Base-by-base conservation (phyloP, 2,329 filamentous ascomycete genomes). In the Sclerotinia glacialis region DNA sequence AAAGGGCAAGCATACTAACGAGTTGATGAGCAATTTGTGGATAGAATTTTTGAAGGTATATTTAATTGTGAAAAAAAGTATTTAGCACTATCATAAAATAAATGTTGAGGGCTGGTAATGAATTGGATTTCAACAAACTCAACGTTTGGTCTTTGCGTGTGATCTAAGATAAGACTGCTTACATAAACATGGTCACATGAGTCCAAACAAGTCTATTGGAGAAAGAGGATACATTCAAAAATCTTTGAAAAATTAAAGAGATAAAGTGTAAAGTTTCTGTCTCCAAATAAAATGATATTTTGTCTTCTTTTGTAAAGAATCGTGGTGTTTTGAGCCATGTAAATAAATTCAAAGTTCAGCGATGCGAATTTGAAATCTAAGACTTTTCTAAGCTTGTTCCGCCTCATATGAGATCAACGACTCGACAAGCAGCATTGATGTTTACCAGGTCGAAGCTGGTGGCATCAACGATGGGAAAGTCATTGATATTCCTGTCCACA, bases 81-180 rank as follows among this genome's bases (percentile, higher is more conserved):
- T 28, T 40, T 40, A 42, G 23, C 23, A 40, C 7, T 42, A 23
- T 53, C 18, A 40, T 28, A 28, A 21, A 54, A 23, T 34, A 31
- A 62, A 42, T 54, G 31, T 26, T 5, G 58, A 23, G 44, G 31
- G 21, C 14, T 37, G 31, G 21, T 26, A 37, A 53, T 63, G 3
- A 42, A 63, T 9, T 4, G 37, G 9, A 31, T 42, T 54, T 53
- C 16, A 42, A 54, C 23, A 26, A 18, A 40, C 28, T 26, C 40
- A 3, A 28, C 14, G n/a, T n/a, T n/a, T n/a, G n/a, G n/a, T 46
- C 28, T 40, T 37, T 37, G 61, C 16, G 28, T 26, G 21, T 26
- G 28, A 56, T 47, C 46, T 53, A 26, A 62, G 37, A 64, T 46
- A 64, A 64, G 52, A 11, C 8, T 16, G 63, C 63, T 65, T 65